These are phyloP conservation scores for Keithomyces neogunnii DNA, from an alignment of 2,329 filamentous ascomycete genomes.

Conservation along the genomic window DNA sequence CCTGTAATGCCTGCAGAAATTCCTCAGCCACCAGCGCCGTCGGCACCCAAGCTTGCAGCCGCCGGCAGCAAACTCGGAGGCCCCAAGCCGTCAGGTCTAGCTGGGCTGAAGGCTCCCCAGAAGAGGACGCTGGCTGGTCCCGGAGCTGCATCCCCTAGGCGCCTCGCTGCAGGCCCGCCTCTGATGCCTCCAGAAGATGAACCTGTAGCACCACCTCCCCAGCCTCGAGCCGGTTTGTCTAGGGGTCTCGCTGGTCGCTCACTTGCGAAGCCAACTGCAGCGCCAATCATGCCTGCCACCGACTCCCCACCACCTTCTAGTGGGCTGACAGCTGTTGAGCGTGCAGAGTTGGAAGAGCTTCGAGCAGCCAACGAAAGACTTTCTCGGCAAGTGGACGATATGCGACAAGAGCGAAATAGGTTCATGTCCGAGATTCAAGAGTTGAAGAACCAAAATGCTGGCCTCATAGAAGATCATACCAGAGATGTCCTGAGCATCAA, in stretches of 20 bases:
- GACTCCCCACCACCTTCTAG: slow-evolving; percentile 51
- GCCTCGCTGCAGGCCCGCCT: slow-evolving; percentile 37
- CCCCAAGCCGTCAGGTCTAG: slow-evolving; percentile 42
- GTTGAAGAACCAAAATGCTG: slow-evolving; percentile 92
- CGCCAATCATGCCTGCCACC: slow-evolving; percentile 40
- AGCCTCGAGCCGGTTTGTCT: slow-evolving; percentile 57
- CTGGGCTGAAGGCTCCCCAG: slow-evolving; percentile 52
- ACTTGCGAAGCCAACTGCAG: slow-evolving; percentile 62
- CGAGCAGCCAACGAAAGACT: slow-evolving; percentile 75
- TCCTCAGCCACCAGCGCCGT: slow-evolving; percentile 49
- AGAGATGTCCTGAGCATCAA: slow-evolving; percentile 93
- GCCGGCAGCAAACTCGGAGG: slow-evolving; percentile 45
- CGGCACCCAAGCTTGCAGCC: slow-evolving; percentile 41
- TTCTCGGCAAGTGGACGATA: slow-evolving; percentile 65
- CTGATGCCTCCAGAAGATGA: slow-evolving; percentile 49
- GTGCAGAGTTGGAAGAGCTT: slow-evolving; percentile 86
- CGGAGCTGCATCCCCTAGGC: slow-evolving; percentile 44
- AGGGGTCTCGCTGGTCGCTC: slow-evolving; percentile 80
- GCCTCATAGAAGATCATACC: slow-evolving; percentile 94
- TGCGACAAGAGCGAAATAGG: slow-evolving; percentile 72
- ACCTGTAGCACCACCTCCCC: slow-evolving; percentile 47
- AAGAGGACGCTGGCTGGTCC: slow-evolving; percentile 44
- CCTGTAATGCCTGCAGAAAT: slow-evolving; percentile 35
- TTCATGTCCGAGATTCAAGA: slow-evolving; percentile 84
- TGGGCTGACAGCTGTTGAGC: slow-evolving; percentile 69